Evolutionary conservation across 164 flowering plant genomes (phyloP).

Genomic region (Sextonia rubra): DNA sequence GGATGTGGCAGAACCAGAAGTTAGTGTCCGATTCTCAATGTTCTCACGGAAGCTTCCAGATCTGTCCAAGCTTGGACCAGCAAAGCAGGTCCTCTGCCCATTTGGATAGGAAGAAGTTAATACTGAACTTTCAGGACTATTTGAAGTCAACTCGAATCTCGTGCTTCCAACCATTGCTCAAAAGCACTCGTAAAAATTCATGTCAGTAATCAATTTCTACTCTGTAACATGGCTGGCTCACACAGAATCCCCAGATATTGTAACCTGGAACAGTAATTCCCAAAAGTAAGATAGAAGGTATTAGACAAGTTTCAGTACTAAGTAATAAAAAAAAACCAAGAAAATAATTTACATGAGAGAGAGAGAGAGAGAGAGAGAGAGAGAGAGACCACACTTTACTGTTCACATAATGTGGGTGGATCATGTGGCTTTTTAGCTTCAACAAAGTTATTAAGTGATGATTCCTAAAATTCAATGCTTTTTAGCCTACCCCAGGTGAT

Average conservation of each 20-base stretch:
- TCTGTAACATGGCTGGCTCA: conserved; percentile 4
- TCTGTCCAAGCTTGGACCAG: conserved; percentile 55
- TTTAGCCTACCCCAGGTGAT: no score
- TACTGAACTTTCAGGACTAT: conserved; percentile 53
- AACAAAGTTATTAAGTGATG: no score
- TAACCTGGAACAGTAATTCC: not conserved
- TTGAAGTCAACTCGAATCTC: conserved; percentile 56
- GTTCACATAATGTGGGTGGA: no score
- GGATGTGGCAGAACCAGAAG: conserved; percentile 28
- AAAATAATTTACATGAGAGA: no score
- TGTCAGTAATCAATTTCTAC: conserved; percentile 2
- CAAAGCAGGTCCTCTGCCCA: conserved; percentile 53
- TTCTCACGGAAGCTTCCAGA: conserved; percentile 77
- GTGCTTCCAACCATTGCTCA: conserved; percentile 58
- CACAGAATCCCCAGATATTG: not conserved
- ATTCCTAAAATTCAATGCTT: no score
- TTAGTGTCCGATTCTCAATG: conserved; percentile 39
- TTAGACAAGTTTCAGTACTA: no score
- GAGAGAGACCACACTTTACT: no score
- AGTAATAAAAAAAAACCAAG: no score
- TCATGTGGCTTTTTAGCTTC: no score
- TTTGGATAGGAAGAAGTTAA: conserved; percentile 48
- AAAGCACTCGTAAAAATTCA: conserved; percentile 17
- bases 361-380: no score
- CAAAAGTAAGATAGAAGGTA: no score